Base-by-base conservation (phyloP, 306 rosid genomes). In the Delonix regia region DNA sequence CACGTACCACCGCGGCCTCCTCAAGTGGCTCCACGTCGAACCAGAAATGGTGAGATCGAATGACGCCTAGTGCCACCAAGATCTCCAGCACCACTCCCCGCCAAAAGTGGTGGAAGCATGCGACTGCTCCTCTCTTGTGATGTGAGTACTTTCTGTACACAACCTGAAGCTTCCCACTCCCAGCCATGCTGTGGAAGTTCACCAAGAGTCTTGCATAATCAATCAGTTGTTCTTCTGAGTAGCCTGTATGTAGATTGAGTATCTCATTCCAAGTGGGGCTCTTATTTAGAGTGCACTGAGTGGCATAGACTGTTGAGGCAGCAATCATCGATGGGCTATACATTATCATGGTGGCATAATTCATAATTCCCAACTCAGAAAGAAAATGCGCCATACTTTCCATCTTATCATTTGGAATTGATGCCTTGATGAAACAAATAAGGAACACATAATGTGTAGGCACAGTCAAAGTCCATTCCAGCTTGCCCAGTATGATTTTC, bases 311-410 rank as follows among this genome's bases (percentile, higher is more conserved):
- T 27, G 98, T 92, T 10, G 97, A 87, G 78, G 98, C 98, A 55
- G 98, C 94, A 81, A 93, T 14, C 94, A 93, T 89, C 8, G 98
- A 93, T 34, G 98, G 93, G 45, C 97, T 73, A 69, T 91, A 88
- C 82, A 52, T 87, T 22, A 89, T 80, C n/a, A n/a, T n/a, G 51
- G 88, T 86, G 1, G 63, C 86, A 69, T 93, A 93, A 9, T 93
- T 86, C 98, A 88, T 88, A 74, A 86, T 67, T 1, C 89, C 98
- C 79, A 93, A 81, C 78, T 93, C 97, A 6, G 90, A n/a, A n/a
- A n/a, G n/a, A n/a, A n/a, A n/a, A n/a, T n/a, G n/a, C n/a, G n/a
- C n/a, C n/a, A n/a, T n/a, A 71, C 85, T 47, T n/a, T n/a, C n/a
- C 3, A 91, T 92, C 72, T 76, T 56, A 9, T 78, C 80, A 33